Conservation (phyloP, 768 basidiomycete genomes). For the Hericium rajendrae region DNA sequence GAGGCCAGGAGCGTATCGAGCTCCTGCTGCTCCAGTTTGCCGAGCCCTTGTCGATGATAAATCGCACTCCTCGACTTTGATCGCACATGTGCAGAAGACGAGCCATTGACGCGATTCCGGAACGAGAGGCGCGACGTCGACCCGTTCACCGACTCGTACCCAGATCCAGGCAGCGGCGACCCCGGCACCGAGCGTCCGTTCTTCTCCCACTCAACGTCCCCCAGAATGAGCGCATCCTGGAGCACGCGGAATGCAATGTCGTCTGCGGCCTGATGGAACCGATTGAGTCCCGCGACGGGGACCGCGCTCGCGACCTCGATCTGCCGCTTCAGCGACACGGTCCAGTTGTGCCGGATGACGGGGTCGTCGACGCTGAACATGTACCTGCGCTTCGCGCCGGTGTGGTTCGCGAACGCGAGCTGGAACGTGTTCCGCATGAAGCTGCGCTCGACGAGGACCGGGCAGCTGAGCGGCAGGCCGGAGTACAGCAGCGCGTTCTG, state of each 20-base stretch:
- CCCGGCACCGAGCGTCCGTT: not conserved
- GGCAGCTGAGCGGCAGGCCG: conserved; percentile 69
- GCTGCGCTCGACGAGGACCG: conserved; percentile 75
- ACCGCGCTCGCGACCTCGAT: conserved; percentile 40
- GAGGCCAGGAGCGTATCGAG: conserved; percentile 17
- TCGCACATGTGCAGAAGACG: conserved; percentile 32
- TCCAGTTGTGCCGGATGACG: conserved; percentile 67
- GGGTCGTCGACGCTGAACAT: conserved; percentile 91
- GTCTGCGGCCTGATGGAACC: conserved; percentile 59
- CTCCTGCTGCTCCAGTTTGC: conserved; percentile 54
- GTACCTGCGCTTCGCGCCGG: conserved; percentile 69
- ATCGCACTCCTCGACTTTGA: conserved; percentile 65
- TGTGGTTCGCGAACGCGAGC: conserved; percentile 67
- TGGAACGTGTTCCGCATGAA: conserved; percentile 98
- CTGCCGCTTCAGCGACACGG: conserved; percentile 53
- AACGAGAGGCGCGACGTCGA: conserved; percentile 13
- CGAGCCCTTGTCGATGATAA: conserved; percentile 54
- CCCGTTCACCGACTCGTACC: conserved; percentile 18
- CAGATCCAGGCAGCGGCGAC: conserved; percentile 20
- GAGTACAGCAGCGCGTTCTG: conserved; percentile 76
- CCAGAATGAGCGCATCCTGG: conserved; percentile 69
- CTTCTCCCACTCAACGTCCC: conserved; percentile 3
- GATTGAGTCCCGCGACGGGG: conserved; percentile 20
- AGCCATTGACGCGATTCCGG: conserved; percentile 5
- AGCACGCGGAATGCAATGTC: conserved; percentile 74